Evolutionary conservation across 2,329 filamentous ascomycete genomes (phyloP).

Genomic region (Teratosphaeria gauchensis): DNA sequence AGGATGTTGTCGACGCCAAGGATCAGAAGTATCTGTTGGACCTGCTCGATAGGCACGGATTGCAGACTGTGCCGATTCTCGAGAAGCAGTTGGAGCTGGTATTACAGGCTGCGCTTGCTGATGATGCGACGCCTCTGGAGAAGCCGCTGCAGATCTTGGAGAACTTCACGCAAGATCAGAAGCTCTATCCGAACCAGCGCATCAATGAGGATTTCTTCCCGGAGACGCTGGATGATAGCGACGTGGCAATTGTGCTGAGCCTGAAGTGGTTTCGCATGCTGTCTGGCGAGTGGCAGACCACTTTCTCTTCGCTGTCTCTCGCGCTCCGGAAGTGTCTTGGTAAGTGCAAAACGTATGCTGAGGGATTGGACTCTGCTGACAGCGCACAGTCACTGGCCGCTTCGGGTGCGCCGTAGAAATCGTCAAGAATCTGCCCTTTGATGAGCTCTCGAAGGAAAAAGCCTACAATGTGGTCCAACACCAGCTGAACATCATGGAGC

Average conservation of each 20-base stretch:
- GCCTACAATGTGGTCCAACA: constrained; percentile 32
- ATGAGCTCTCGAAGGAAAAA: constrained; percentile 34
- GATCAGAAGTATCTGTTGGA: constrained; percentile 60
- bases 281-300: constrained; percentile 60
- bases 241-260: constrained; percentile 67
- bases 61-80: constrained; percentile 67
- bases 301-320: constrained; percentile 57
- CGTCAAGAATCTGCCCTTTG: constrained; percentile 40
- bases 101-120: neutral
- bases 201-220: constrained; percentile 60
- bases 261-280: constrained; percentile 78
- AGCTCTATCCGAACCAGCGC: constrained; percentile 47
- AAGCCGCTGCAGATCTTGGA: constrained; percentile 39
- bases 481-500: constrained; percentile 28
- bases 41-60: constrained; percentile 59
- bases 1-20: constrained; percentile 56
- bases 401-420: constrained; percentile 48
- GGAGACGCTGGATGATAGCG: constrained; percentile 46
- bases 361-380: neutral
- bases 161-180: constrained; percentile 31
- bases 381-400: constrained; percentile 33
- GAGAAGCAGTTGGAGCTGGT: constrained; percentile 45
- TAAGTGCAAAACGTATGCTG: constrained; percentile 41
- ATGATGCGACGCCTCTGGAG: neutral
- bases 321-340: constrained; percentile 78